Conservation (phyloP, 2,329 filamentous ascomycete genomes). For the Penicillium sp. region DNA sequence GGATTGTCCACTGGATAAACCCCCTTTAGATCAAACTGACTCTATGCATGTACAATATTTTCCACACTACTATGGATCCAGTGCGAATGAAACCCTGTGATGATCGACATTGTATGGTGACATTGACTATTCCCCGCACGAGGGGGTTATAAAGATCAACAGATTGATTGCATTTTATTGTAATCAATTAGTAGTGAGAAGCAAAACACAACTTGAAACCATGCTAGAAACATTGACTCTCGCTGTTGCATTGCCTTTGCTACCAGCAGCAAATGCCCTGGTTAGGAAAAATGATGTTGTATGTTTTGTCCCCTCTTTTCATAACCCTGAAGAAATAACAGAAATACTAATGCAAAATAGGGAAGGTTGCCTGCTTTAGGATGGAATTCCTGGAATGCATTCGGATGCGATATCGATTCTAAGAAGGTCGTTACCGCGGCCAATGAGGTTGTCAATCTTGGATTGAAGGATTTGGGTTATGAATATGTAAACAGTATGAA, state of each 20-base stretch:
- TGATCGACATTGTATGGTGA: neutral
- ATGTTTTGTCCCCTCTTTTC: neutral
- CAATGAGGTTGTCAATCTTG: constrained; percentile 44
- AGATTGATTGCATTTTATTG: neutral
- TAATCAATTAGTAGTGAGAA: neutral
- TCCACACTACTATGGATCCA: neutral
- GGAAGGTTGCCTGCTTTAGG: constrained; percentile 38
- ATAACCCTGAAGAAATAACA: neutral
- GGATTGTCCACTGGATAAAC: neutral
- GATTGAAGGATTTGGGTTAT: constrained; percentile 51
- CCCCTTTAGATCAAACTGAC: no score
- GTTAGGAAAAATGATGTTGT: constrained; percentile 30
- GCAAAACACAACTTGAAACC: neutral
- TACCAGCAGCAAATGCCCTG: constrained; percentile 23
- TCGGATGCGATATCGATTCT: constrained; percentile 49
- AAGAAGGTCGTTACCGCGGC: constrained; percentile 49
- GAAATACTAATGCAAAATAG: constrained; percentile 12
- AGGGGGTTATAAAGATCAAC: neutral
- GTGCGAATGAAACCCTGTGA: neutral
- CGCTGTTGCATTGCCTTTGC: constrained; percentile 16
- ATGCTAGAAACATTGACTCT: constrained; percentile 12
- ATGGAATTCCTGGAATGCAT: constrained; percentile 49
- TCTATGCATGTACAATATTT: neutral
- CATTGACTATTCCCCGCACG: neutral
- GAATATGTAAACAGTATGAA: constrained; percentile 49